These are phyloP conservation scores for Ophiostoma montium DNA, from an alignment of 2,329 filamentous ascomycete species.

Conservation along the genomic window DNA sequence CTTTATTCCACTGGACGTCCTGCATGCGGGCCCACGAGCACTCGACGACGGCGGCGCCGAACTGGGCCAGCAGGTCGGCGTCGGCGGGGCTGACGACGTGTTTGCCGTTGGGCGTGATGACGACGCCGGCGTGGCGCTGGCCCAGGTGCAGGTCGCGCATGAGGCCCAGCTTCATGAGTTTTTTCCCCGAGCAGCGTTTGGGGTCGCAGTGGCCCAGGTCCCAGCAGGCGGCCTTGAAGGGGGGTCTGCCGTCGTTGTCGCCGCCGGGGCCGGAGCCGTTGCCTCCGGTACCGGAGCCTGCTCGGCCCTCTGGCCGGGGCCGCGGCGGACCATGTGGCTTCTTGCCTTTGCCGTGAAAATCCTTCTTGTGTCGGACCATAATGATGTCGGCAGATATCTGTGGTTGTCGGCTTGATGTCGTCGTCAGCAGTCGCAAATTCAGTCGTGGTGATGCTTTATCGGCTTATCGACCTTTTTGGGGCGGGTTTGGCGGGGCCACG, in stretches of 20 bases:
- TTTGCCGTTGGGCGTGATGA: constrained; percentile 92
- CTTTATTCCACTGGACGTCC: constrained; percentile 81
- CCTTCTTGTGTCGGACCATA: constrained; percentile 97
- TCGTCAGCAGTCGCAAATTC: too few relatives aligned
- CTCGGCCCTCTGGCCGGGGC: constrained; percentile 21
- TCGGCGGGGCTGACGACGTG: constrained; percentile 73
- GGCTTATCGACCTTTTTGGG: too few relatives aligned
- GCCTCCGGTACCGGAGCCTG: not conserved
- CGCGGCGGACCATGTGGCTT: constrained; percentile 49
- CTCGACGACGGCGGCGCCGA: constrained; percentile 90
- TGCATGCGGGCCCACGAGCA: constrained; percentile 89
- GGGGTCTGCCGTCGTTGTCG: constrained; percentile 24
- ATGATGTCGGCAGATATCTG: not conserved
- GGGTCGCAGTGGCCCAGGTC: constrained; percentile 96
- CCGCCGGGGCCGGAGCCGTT: constrained; percentile 11
- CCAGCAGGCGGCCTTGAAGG: constrained; percentile 93
- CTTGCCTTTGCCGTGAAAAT: constrained; percentile 59
- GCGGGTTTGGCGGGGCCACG: too few relatives aligned
- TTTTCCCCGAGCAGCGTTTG: constrained; percentile 91
- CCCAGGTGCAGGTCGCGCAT: constrained; percentile 90
- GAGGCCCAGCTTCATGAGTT: constrained; percentile 77
- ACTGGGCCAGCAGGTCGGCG: constrained; percentile 64
- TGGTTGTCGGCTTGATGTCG: too few relatives aligned
- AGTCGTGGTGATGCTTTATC: too few relatives aligned
- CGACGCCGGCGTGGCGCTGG: constrained; percentile 80